phyloP scores from a whole-genome alignment of 2,329 filamentous ascomycete species.

The Exophiala xenobiotica region DNA sequence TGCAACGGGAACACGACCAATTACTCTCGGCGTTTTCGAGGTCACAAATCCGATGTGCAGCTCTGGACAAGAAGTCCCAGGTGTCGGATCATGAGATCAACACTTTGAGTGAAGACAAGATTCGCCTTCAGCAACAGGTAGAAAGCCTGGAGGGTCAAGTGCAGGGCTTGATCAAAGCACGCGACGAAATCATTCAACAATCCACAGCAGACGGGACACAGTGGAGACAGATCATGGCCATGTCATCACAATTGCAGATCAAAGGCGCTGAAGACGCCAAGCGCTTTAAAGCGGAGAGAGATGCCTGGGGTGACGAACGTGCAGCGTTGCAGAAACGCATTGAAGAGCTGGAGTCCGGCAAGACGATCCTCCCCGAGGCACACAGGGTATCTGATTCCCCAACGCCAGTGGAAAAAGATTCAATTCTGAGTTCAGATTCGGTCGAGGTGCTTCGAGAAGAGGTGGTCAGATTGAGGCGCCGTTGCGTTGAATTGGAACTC shows the following conservation, averaged over 20 bases:
- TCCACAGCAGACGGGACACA: conserved; percentile 47
- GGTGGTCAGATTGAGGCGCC: conserved; percentile 22
- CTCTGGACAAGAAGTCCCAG: conserved; percentile 53
- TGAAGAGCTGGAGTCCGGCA: conserved; percentile 36
- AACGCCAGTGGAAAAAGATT: conserved; percentile 20
- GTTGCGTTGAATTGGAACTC: conserved; percentile 26
- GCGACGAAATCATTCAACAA: conserved; percentile 48
- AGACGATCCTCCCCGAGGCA: conserved; percentile 17
- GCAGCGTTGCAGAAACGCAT: conserved; percentile 38
- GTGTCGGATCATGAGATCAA: conserved; percentile 55
- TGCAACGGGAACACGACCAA: conserved; percentile 56
- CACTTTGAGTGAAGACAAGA: conserved; percentile 51
- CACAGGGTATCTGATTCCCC: conserved; percentile 17
- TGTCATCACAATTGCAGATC: conserved; percentile 48
- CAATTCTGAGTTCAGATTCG: conserved; percentile 27
- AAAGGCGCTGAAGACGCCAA: conserved; percentile 45
- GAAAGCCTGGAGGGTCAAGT: conserved; percentile 49
- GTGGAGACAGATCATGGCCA: conserved; percentile 53
- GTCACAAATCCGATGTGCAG: conserved; percentile 46
- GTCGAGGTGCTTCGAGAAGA: conserved; percentile 29
- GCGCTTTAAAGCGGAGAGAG: conserved; percentile 43
- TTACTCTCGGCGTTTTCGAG: conserved; percentile 52
- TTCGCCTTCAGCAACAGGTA: conserved; percentile 49
- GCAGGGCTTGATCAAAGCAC: conserved; percentile 48
- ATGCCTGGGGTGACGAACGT: conserved; percentile 37